Evolutionary conservation across 176 grass and related monocot species (phyloP).

Genomic region (Leersia perrieri): DNA sequence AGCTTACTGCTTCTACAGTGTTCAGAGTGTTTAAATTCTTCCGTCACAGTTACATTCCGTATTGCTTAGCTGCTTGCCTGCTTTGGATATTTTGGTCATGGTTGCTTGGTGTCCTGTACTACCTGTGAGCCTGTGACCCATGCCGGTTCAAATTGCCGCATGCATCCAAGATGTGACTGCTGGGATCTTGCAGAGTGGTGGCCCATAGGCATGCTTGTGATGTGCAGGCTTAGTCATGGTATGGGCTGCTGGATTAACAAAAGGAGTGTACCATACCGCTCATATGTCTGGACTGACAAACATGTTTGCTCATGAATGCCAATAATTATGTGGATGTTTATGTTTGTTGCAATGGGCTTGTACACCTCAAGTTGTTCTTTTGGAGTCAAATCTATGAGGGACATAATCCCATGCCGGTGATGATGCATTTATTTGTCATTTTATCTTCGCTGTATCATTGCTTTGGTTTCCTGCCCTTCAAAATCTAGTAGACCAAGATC

Average conservation of each 20-base stretch:
- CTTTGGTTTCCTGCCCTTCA: neutral
- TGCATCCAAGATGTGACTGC: slow-evolving; percentile 28
- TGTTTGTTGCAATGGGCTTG: neutral
- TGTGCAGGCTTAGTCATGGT: slow-evolving; percentile 16
- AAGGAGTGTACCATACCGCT: neutral
- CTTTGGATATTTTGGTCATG: slow-evolving; percentile 10
- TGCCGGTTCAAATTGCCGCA: slow-evolving; percentile 26
- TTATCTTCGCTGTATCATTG: neutral
- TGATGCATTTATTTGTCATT: neutral
- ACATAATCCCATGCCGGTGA: neutral
- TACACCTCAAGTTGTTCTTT: slow-evolving; percentile 4
- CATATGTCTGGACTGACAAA: neutral
- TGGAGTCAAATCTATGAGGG: neutral
- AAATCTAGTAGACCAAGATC: neutral
- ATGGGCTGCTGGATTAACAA: slow-evolving; percentile 31
- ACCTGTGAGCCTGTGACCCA: neutral
- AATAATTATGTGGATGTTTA: neutral
- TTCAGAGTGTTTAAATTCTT: slow-evolving; percentile 6
- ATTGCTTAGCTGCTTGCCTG: slow-evolving; percentile 6
- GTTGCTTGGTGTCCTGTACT: neutral
- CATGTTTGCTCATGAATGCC: slow-evolving; percentile 18
- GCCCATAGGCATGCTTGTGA: slow-evolving; percentile 33
- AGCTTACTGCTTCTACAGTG: neutral
- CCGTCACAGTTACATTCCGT: neutral
- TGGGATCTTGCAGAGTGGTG: slow-evolving; percentile 22